These are phyloP conservation scores for Aschersonia sp. DNA, from an alignment of 2,329 filamentous ascomycete species.

Conservation along the genomic window DNA sequence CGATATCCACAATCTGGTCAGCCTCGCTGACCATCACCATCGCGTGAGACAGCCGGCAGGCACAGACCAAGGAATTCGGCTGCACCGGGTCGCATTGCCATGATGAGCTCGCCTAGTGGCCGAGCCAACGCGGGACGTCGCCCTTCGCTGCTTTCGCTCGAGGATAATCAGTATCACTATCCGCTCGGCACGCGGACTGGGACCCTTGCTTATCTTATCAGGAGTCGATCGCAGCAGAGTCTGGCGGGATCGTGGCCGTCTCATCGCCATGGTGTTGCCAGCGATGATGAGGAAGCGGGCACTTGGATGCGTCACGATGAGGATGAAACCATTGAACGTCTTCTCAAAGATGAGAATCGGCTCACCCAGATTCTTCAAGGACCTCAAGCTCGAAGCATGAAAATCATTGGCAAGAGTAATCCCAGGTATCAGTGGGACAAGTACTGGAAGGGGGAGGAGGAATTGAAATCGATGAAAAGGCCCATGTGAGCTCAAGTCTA, in stretches of 20 bases:
- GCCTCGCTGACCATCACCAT: neutral
- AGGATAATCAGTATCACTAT: slow-evolving; percentile 16
- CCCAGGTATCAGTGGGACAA: slow-evolving; percentile 73
- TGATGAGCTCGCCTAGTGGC: slow-evolving; percentile 16
- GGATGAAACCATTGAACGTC: slow-evolving; percentile 29
- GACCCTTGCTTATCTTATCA: slow-evolving; percentile 22
- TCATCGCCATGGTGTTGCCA: slow-evolving; percentile 6
- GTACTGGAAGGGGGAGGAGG: slow-evolving; percentile 71
- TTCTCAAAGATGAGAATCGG: slow-evolving; percentile 40
- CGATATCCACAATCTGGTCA: neutral
- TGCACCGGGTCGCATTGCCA: neutral
- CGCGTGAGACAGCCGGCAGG: neutral
- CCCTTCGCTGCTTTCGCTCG: slow-evolving; percentile 17
- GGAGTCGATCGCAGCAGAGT: slow-evolving; percentile 22
- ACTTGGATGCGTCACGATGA: slow-evolving; percentile 12
- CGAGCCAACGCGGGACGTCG: slow-evolving; percentile 12
- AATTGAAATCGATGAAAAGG: slow-evolving; percentile 57
- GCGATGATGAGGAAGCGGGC: slow-evolving; percentile 19
- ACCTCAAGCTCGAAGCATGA: slow-evolving; percentile 68
- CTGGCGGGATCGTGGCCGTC: slow-evolving; percentile 13
- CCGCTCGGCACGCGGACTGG: slow-evolving; percentile 21
- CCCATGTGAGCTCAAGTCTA: slow-evolving; percentile 35
- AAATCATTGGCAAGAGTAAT: slow-evolving; percentile 79
- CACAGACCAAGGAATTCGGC: neutral
- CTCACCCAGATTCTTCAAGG: slow-evolving; percentile 44